Base-by-base conservation (phyloP, 2,329 filamentous ascomycete species). In the Acephala macrosclerotiorum region DNA sequence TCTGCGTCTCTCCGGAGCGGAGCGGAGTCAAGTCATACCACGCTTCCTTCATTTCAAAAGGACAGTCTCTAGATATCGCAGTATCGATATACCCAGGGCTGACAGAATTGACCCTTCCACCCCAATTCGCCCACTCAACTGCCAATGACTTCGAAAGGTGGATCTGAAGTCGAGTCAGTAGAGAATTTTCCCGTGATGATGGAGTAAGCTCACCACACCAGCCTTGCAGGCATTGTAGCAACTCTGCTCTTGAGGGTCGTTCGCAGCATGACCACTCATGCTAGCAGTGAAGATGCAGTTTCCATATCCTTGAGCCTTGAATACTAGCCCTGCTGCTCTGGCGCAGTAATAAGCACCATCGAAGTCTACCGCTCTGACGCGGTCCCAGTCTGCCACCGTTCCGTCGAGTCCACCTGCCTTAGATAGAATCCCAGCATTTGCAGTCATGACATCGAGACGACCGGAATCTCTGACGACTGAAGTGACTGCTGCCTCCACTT, bases 1-100 rank as follows among this genome's bases (percentile, higher is more conserved):
- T 65, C 51, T 1, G 65, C 67, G 20, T 69, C 63, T 20, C 67
- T 18, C 3, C 60, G 62, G 61, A 69, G 63, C 1, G 65, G 65
- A 14, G 60, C 1, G 65, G 65, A 14, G 60, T 69, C 57, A 91
- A 77, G 55, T 85, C 85, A 72, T 86, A 86, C 90, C 90, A 93
- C 77, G 91, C 90, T 80, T 89, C 89, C 87, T 92, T 92, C 60
- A 89, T 89, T 69, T 93, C 90, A 22, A 92, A 86, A 36, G 89
- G 88, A 35, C 90, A 89, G 5, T 91, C 89, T 63, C 88, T 87
- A 84, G 92, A 93, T 70, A 92, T 84, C 4, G 88, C 89, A 4
- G 91, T 94, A 81, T 93, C 90, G 87, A 94, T 93, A 82, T 94
- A 94, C n/a, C 91, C 91, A 20, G 91, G 91, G 3, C 89, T 92